Evolutionary conservation across 2,329 filamentous ascomycete species (phyloP).

Genomic region (Fusarium tanahbumbuense): DNA sequence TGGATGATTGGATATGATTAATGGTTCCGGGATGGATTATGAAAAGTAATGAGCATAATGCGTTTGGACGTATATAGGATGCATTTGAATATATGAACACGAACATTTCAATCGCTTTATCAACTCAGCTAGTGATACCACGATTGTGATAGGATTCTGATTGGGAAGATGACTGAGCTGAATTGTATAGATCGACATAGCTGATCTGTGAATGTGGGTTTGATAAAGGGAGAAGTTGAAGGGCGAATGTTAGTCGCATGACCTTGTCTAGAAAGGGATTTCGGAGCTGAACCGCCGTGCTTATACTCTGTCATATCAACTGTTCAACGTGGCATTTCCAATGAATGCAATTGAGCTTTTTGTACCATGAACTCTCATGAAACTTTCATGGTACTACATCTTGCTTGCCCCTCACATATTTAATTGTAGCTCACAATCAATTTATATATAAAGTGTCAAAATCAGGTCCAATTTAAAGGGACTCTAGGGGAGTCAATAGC

Average conservation of each 20-base stretch:
- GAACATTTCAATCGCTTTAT: neutral
- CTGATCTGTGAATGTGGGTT: neutral
- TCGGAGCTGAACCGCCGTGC: neutral
- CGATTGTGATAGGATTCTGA: neutral
- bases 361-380: neutral
- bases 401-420: neutral
- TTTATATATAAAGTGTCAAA: neutral
- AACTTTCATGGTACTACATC: neutral
- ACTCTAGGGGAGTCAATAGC: constrained; percentile 8
- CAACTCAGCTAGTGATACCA: neutral
- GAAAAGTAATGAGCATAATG: constrained; percentile 7
- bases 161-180: neutral
- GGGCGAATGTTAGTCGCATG: neutral
- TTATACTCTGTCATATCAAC: neutral
- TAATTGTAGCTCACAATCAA: neutral
- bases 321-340: neutral
- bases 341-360: neutral
- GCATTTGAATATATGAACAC: constrained; percentile 8
- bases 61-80: neutral
- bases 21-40: constrained; percentile 9
- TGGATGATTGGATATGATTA: neutral
- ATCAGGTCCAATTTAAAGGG: constrained; percentile 5
- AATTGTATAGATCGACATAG: neutral
- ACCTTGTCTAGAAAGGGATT: neutral
- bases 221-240: neutral